Conservation (phyloP, 371 early-diverging fungal species). For the Blakeslea trispora region DNA sequence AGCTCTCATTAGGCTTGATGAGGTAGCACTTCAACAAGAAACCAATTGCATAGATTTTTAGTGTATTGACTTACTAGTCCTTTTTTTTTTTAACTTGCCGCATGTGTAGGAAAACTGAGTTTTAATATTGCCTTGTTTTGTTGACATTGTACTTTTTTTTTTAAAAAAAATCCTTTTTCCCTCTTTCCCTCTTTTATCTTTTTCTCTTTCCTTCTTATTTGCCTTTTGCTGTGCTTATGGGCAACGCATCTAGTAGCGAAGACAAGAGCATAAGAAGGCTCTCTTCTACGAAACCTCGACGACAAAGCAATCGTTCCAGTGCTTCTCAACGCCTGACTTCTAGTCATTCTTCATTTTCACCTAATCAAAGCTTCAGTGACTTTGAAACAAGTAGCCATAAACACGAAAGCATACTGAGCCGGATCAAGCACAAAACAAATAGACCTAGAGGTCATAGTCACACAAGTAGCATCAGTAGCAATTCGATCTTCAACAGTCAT, state of each 20-base stretch:
- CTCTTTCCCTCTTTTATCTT: too few species aligned
- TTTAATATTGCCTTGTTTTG: too few species aligned
- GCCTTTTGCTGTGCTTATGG: background rate
- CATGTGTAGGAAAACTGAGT: too few species aligned
- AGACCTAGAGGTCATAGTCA: background rate
- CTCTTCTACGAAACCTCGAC: background rate
- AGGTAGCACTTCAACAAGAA: too few species aligned
- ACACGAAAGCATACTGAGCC: conserved; percentile 4
- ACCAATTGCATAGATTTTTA: too few species aligned
- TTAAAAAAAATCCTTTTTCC: too few species aligned
- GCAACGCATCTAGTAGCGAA: background rate
- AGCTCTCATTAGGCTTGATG: too few species aligned
- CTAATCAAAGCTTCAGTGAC: background rate
- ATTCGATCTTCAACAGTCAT: background rate
- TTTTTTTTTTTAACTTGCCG: too few species aligned
- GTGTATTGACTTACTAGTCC: too few species aligned
- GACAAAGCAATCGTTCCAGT: conserved; percentile 3
- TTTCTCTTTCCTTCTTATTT: background rate
- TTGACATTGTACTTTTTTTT: too few species aligned
- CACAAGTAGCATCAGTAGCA: background rate
- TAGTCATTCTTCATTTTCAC: background rate
- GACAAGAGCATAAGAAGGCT: background rate
- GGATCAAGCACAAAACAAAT: conserved; percentile 9
- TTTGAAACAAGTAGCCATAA: background rate
- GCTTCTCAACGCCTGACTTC: background rate